Percentiles rank a stretch among this genome's conserved stretches.
These are phyloP conservation scores for Turritis glabra DNA, from an alignment of 345 rosid genomes.

Conservation along the genomic window DNA sequence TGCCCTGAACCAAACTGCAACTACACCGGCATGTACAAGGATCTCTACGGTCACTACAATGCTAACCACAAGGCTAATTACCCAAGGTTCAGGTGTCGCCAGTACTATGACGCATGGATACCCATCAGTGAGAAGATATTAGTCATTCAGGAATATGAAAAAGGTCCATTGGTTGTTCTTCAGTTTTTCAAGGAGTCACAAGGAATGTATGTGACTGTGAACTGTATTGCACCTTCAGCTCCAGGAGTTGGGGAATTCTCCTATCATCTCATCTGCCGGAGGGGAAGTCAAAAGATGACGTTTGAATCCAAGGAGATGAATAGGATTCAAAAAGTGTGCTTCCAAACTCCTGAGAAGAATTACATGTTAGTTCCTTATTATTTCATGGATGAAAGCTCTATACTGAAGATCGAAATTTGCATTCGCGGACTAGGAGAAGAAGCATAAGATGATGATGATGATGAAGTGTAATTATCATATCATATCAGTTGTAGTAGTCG, in stretches of 20 bases:
- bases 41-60: not conserved
- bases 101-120: not conserved
- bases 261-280: not conserved
- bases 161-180: not conserved
- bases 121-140: not conserved
- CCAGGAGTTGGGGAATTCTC: not conserved
- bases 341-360: not conserved
- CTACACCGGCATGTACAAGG: not conserved
- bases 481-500: not conserved
- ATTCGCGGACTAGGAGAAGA: not conserved
- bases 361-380: not conserved
- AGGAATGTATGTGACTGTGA: not conserved
- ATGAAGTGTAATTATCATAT: not conserved
- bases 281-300: not conserved
- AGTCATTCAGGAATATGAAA: not conserved
- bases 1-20: not conserved
- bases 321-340: not conserved
- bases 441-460: not conserved
- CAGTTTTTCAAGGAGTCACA: not conserved
- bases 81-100: not conserved
- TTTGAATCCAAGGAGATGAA: not conserved
- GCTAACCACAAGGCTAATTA: not conserved
- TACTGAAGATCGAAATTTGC: not conserved
- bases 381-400: not conserved
- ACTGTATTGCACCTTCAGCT: not conserved